Conservation (phyloP, 2,329 filamentous ascomycete species). For the Neonectria sp. region DNA sequence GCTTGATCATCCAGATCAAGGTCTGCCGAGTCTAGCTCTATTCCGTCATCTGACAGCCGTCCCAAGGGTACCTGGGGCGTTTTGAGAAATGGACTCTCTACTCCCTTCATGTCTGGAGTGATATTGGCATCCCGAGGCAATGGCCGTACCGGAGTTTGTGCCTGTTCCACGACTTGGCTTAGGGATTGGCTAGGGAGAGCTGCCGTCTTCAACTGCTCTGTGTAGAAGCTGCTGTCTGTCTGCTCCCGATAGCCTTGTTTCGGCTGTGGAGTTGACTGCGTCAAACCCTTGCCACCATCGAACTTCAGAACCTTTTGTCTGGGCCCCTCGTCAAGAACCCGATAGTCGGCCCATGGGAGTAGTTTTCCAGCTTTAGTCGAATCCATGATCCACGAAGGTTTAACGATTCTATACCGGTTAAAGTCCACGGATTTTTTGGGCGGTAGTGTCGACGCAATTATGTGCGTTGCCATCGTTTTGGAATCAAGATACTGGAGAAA, state of each 20-base stretch:
- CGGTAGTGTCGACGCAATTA: slow-evolving; percentile 90
- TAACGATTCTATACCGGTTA: slow-evolving; percentile 89
- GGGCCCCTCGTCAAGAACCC: slow-evolving; percentile 86
- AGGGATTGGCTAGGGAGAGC: slow-evolving; percentile 48
- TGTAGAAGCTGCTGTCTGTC: slow-evolving; percentile 87
- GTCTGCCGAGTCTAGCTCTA: neutral
- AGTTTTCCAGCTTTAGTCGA: slow-evolving; percentile 86
- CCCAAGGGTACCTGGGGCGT: neutral
- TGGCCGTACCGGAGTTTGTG: slow-evolving; percentile 39
- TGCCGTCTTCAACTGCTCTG: slow-evolving; percentile 73
- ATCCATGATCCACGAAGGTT: slow-evolving; percentile 94
- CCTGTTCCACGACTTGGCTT: slow-evolving; percentile 49
- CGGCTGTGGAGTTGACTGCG: slow-evolving; percentile 72
- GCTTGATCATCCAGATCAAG: neutral
- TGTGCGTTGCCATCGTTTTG: slow-evolving; percentile 96
- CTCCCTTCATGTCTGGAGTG: slow-evolving; percentile 10
- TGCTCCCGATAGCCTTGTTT: slow-evolving; percentile 83
- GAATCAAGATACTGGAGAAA: slow-evolving; percentile 96
- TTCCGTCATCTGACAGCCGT: neutral
- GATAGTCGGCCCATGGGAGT: slow-evolving; percentile 88
- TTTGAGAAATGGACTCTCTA: slow-evolving; percentile 13
- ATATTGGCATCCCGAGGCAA: neutral
- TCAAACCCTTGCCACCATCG: slow-evolving; percentile 74
- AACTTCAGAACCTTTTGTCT: slow-evolving; percentile 83
- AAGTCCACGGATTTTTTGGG: slow-evolving; percentile 96